Evolutionary conservation across 345 rosid species (phyloP).

Genomic region (Moricandia moricandioides): DNA sequence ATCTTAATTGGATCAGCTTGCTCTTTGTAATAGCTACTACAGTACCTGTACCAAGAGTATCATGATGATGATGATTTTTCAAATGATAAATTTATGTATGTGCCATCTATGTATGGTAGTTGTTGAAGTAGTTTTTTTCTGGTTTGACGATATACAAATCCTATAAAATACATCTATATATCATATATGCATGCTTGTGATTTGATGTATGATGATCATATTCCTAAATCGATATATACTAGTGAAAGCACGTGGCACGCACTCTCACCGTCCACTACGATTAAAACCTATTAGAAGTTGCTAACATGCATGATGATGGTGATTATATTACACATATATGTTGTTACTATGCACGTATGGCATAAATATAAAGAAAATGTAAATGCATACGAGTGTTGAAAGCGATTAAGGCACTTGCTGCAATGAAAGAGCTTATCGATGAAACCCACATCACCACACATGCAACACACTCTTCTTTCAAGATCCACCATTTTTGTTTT

Average conservation of each 20-base stretch:
- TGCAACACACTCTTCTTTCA: slow-evolving; percentile 71
- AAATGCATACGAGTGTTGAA: slow-evolving; percentile 79
- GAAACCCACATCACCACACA: slow-evolving; percentile 99
- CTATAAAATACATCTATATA: background rate
- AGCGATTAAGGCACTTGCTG: slow-evolving; percentile 78
- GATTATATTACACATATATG: background rate
- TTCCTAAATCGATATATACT: background rate
- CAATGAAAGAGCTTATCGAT: slow-evolving; percentile 95
- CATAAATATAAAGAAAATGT: background rate
- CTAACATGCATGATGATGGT: slow-evolving; percentile 13
- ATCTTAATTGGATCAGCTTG: slow-evolving; percentile 55
- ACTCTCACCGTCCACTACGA: no score
- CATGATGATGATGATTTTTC: slow-evolving; percentile 9
- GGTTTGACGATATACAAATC: slow-evolving; percentile 10
- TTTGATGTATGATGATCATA: slow-evolving; percentile 21
- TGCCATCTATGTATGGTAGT: slow-evolving; percentile 1
- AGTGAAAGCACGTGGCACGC: no score
- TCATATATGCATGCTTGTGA: slow-evolving; percentile 18
- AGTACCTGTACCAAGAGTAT: slow-evolving; percentile 52
- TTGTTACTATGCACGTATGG: background rate
- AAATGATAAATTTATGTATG: slow-evolving; percentile 2
- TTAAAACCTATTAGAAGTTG: background rate
- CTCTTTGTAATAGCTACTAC: slow-evolving; percentile 84
- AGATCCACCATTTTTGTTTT: slow-evolving; percentile 68
- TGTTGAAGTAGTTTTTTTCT: slow-evolving; percentile 20